Conservation (phyloP, 352 stramenopile genomes). For the Phytophthora multivora region DNA sequence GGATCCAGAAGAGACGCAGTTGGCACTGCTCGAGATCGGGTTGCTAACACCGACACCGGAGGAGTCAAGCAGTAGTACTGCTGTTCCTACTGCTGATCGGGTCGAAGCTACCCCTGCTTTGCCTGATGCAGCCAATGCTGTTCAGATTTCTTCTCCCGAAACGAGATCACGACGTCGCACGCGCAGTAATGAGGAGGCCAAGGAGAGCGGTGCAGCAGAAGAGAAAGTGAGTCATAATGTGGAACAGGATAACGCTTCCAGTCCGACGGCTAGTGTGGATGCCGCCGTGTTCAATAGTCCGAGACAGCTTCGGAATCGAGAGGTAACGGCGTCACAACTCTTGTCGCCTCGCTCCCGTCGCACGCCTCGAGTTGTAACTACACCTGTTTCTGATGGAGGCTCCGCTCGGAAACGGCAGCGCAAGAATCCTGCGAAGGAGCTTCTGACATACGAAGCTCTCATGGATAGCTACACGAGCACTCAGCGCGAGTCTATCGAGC, state of each 20-base stretch:
- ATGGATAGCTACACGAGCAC: conserved; percentile 53
- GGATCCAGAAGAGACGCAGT: conserved; percentile 39
- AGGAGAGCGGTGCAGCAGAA: conserved; percentile 20
- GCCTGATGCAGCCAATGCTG: not conserved
- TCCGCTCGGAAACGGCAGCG: conserved; percentile 49
- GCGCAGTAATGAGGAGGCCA: conserved; percentile 25
- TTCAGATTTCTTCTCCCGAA: conserved; percentile 14
- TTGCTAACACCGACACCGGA: conserved; percentile 20
- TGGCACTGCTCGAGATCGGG: conserved; percentile 33
- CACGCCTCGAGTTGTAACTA: conserved; percentile 31
- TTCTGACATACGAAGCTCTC: conserved; percentile 55
- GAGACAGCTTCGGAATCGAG: conserved; percentile 29
- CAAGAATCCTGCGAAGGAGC: conserved; percentile 29
- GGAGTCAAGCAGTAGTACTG: not conserved
- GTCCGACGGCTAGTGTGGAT: conserved; percentile 21
- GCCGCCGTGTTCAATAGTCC: conserved; percentile 16
- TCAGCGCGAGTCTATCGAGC: conserved; percentile 62
- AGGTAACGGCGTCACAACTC: conserved; percentile 14
- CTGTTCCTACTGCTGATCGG: conserved; percentile 3
- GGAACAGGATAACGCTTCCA: conserved; percentile 9
- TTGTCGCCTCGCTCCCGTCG: conserved; percentile 31
- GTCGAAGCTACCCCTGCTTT: conserved; percentile 3
- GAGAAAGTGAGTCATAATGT: conserved; percentile 4
- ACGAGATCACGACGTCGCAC: conserved; percentile 21
- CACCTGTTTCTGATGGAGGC: conserved; percentile 1